These are phyloP conservation scores for Aspergillus sclerotioniger DNA, from an alignment of 495 filamentous ascomycete species.

Conservation along the genomic window DNA sequence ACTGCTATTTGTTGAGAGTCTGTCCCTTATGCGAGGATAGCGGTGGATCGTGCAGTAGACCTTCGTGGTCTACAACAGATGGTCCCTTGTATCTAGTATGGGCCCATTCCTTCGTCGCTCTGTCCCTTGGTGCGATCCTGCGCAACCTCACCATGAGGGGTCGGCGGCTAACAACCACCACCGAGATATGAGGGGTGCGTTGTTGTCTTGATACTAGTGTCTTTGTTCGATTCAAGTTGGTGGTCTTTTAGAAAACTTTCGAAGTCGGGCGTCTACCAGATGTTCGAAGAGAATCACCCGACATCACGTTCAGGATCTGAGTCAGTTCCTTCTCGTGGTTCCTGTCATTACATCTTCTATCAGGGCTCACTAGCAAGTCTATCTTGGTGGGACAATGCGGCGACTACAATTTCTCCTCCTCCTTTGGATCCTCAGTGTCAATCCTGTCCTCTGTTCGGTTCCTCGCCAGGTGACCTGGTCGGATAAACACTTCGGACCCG, in stretches of 20 bases:
- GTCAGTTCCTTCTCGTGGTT: not conserved
- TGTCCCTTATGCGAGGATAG: not conserved
- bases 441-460: not conserved
- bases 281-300: not conserved
- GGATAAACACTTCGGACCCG: slow-evolving; percentile 2
- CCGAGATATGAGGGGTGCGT: not conserved
- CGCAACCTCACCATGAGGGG: not conserved
- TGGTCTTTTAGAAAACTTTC: not conserved
- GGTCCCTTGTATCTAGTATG: not conserved
- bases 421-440: not conserved
- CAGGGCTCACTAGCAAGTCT: not conserved
- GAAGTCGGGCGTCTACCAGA: not conserved
- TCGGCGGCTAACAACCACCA: not conserved
- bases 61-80: not conserved
- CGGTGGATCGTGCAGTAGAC: not conserved
- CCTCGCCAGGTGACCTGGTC: slow-evolving; percentile 7
- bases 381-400: not conserved
- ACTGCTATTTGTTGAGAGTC: not conserved
- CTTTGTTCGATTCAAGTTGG: not conserved
- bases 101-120: not conserved
- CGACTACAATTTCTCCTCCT: not conserved
- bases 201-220: not conserved
- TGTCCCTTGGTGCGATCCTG: not conserved
- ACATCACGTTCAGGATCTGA: not conserved
- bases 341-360: not conserved